Conservation (phyloP, 257 asterid genomes). For the Thymus quinquecostatus region DNA sequence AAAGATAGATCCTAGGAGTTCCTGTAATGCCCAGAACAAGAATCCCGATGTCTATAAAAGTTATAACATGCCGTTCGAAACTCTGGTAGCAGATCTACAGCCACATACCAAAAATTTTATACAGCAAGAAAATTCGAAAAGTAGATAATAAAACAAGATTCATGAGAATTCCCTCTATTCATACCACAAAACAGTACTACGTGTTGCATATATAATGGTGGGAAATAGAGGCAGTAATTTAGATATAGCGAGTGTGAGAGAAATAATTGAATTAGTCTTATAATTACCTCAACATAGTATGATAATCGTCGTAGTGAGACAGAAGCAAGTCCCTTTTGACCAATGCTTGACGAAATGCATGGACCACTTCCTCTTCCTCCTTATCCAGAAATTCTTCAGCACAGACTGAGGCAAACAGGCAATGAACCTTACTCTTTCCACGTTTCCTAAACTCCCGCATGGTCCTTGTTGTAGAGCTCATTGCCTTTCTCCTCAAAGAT, state of each 20-base stretch:
- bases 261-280: slow-evolving; percentile 13
- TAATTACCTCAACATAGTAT: slow-evolving; percentile 67
- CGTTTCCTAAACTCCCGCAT: slow-evolving; percentile 32
- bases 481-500: slow-evolving; percentile 50
- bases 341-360: slow-evolving; percentile 64
- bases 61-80: neutral
- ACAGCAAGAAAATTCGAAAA: neutral
- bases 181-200: neutral
- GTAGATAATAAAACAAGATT: slow-evolving; percentile 4
- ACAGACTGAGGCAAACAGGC: slow-evolving; percentile 73
- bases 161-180: neutral
- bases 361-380: slow-evolving; percentile 75
- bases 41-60: neutral
- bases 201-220: neutral
- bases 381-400: slow-evolving; percentile 71
- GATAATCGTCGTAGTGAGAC: slow-evolving; percentile 82
- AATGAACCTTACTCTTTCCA: slow-evolving; percentile 52
- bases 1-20: slow-evolving; percentile 2
- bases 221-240: neutral
- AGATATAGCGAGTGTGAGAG: slow-evolving; percentile 7
- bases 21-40: neutral
- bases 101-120: neutral
- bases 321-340: slow-evolving; percentile 74
- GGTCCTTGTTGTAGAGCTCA: slow-evolving; percentile 37
- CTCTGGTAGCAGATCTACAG: slow-evolving; percentile 13